Conservation (phyloP, 768 basidiomycete genomes). For the Tulasnella sp. region DNA sequence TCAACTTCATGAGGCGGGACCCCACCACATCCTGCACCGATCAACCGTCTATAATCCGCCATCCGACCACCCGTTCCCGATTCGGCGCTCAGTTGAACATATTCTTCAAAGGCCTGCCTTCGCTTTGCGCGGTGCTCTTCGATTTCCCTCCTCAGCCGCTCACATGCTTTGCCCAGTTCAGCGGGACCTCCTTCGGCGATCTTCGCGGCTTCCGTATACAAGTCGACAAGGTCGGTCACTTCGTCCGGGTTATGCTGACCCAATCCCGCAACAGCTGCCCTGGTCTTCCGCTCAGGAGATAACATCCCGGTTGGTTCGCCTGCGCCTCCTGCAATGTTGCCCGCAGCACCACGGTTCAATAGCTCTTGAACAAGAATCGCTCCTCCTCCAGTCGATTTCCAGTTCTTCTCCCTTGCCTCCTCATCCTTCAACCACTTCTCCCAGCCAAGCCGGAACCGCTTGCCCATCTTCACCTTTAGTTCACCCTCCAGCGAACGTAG, state of each 20-base stretch:
- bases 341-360: not conserved
- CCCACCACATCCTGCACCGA: constrained; percentile 85
- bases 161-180: constrained; percentile 50
- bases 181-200: constrained; percentile 38
- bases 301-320: constrained; percentile 29
- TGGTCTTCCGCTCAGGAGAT: constrained; percentile 38
- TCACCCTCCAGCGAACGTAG: constrained; percentile 58
- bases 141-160: constrained; percentile 57
- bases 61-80: constrained; percentile 85
- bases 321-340: not conserved
- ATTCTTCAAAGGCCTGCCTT: constrained; percentile 61
- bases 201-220: constrained; percentile 52
- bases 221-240: constrained; percentile 51
- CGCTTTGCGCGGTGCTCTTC: constrained; percentile 57
- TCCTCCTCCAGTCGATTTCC: constrained; percentile 43
- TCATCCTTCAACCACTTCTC: constrained; percentile 89
- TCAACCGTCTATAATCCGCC: constrained; percentile 79
- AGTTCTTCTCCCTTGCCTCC: constrained; percentile 61
- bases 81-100: constrained; percentile 78
- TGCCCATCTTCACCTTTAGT: constrained; percentile 67
- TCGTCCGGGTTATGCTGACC: not conserved
- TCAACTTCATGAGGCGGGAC: constrained; percentile 84
- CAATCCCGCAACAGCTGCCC: constrained; percentile 22
- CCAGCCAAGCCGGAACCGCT: constrained; percentile 77
- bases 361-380: not conserved